A percentile compares a stretch with the other conserved stretches of the same genome.
These are phyloP conservation scores for Neurospora sp. DNA, from an alignment of 495 filamentous ascomycete genomes.

Conservation along the genomic window DNA sequence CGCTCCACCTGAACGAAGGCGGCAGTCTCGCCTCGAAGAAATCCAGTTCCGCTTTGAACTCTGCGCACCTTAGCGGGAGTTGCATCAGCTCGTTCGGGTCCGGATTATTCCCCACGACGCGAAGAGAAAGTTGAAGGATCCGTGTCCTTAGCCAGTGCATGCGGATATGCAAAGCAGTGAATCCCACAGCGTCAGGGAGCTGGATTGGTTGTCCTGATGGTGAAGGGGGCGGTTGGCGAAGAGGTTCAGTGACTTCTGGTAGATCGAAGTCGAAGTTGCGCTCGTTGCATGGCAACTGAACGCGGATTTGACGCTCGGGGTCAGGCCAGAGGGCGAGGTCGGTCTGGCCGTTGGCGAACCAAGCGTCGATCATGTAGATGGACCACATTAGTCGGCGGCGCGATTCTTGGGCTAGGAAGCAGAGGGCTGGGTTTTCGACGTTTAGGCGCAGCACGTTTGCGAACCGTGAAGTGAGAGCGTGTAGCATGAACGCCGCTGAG, in stretches of 20 bases:
- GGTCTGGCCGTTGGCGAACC: conserved; percentile 32
- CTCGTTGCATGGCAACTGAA: conserved; percentile 41
- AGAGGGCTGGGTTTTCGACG: conserved; percentile 36
- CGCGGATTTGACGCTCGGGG: conserved; percentile 29
- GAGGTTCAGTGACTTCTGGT: conserved; percentile 34
- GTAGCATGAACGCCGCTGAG: conserved; percentile 38
- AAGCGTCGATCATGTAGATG: conserved; percentile 38
- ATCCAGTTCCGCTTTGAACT: conserved; percentile 30
- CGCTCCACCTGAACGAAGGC: conserved; percentile 35
- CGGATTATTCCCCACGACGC: conserved; percentile 15
- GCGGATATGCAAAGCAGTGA: conserved; percentile 36
- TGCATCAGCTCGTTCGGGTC: conserved; percentile 26
- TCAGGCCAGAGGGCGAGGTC: conserved; percentile 37
- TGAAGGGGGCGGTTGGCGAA: conserved; percentile 23
- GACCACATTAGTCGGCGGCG: conserved; percentile 44
- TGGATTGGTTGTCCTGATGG: conserved; percentile 12
- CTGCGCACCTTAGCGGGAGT: conserved; percentile 29
- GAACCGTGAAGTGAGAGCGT: conserved; percentile 35
- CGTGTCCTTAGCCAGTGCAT: conserved; percentile 36
- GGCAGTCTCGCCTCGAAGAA: conserved; percentile 36
- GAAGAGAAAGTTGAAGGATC: conserved; percentile 33
- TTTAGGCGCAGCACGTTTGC: conserved; percentile 38
- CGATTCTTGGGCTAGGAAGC: conserved; percentile 39
- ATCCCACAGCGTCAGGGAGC: conserved; percentile 37
- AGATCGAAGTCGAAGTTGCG: conserved; percentile 43